phyloP scores from a whole-genome alignment of 2,329 filamentous ascomycete genomes.

The Exophiala sp. region DNA sequence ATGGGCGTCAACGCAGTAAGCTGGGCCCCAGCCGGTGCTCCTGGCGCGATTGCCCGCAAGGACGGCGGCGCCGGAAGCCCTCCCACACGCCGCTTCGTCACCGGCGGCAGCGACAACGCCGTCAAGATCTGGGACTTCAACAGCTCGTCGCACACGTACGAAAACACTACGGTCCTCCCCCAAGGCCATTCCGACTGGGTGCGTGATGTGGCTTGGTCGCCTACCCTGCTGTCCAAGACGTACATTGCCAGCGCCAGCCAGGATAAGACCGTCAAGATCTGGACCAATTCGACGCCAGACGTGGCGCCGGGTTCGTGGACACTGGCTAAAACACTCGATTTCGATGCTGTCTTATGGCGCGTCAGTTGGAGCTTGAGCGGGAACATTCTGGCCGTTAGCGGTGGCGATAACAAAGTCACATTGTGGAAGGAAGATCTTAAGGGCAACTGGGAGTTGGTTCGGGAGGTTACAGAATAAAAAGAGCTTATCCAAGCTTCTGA shows the following conservation, averaged over 20 bases:
- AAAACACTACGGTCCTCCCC: constrained; percentile 52
- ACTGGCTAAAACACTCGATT: constrained; percentile 68
- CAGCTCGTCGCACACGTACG: constrained; percentile 49
- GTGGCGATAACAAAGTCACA: constrained; percentile 92
- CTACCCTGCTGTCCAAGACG: constrained; percentile 86
- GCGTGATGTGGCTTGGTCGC: constrained; percentile 93
- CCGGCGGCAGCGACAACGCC: constrained; percentile 86
- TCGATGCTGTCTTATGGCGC: constrained; percentile 87
- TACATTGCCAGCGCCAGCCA: constrained; percentile 95
- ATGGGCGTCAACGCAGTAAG: constrained; percentile 92
- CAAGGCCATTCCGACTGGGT: constrained; percentile 92
- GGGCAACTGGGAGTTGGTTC: constrained; percentile 95
- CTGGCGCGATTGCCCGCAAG: constrained; percentile 77
- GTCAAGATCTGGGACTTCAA: constrained; percentile 91
- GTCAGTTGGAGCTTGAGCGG: constrained; percentile 97
- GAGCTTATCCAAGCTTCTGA: too few species aligned
- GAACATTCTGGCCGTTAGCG: constrained; percentile 89
- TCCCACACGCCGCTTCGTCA: constrained; percentile 72
- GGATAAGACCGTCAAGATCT: constrained; percentile 96
- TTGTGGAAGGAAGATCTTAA: constrained; percentile 98
- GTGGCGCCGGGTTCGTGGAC: constrained; percentile 67
- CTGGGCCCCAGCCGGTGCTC: constrained; percentile 81
- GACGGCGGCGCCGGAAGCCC: constrained; percentile 50
- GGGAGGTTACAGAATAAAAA: constrained; percentile 83
- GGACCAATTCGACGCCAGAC: constrained; percentile 62